A percentile compares a stretch with the other conserved stretches of the same genome.
Evolutionary conservation across 1,284 basidiomycete species (phyloP).

Genomic region (Termitomyces sp.): DNA sequence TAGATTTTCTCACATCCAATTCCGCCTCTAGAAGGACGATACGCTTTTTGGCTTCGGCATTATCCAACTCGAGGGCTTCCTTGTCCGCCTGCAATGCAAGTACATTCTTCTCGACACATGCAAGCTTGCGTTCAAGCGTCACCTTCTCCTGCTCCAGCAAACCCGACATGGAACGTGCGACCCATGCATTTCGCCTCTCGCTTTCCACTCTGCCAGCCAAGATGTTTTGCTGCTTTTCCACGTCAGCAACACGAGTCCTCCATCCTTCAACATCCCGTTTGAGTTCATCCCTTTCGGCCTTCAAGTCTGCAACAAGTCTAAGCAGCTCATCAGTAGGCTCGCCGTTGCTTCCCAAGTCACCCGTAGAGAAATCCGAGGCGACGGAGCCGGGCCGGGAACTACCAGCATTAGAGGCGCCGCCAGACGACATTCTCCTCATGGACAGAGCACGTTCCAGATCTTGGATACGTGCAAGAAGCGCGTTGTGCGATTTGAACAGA

Average conservation of each 20-base stretch:
- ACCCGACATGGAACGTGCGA: slow-evolving; percentile 59
- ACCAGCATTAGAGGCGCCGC: slow-evolving; percentile 25
- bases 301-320: slow-evolving; percentile 66
- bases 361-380: slow-evolving; percentile 42
- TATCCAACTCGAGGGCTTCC: slow-evolving; percentile 24
- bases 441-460: slow-evolving; percentile 70
- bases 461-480: slow-evolving; percentile 72
- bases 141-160: slow-evolving; percentile 63
- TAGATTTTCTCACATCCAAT: slow-evolving; percentile 22
- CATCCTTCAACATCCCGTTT: slow-evolving; percentile 74
- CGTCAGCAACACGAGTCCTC: slow-evolving; percentile 61
- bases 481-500: slow-evolving; percentile 74
- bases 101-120: slow-evolving; percentile 31
- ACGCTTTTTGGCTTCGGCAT: slow-evolving; percentile 38
- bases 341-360: slow-evolving; percentile 21
- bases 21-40: slow-evolving; percentile 30
- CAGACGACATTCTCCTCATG: slow-evolving; percentile 35
- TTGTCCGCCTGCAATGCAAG: slow-evolving; percentile 27
- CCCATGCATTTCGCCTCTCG: slow-evolving; percentile 72
- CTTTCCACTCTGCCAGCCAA: slow-evolving; percentile 61
- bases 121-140: slow-evolving; percentile 42
- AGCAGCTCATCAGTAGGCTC: slow-evolving; percentile 71
- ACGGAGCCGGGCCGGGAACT: slow-evolving; percentile 49
- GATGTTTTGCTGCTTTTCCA: slow-evolving; percentile 55
- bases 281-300: slow-evolving; percentile 73